A percentile compares a stretch with the other conserved stretches of the same genome.
Evolutionary conservation across 352 stramenopile genomes (phyloP).

Genomic region (Globisporangium rhizosaccharum): DNA sequence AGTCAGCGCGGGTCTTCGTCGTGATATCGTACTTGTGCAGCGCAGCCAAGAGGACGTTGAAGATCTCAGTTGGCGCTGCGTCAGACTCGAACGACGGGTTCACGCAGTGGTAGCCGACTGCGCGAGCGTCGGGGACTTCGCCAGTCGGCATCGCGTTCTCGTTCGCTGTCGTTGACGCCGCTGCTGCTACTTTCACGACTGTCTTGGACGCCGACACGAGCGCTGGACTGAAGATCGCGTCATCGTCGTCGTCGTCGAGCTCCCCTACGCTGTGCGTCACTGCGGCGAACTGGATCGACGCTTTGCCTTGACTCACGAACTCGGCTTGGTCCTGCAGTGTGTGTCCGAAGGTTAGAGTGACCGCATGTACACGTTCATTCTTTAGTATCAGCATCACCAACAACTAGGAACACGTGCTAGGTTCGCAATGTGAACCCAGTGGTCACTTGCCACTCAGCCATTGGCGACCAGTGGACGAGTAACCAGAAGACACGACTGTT

Average conservation of each 20-base stretch:
- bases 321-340: conserved; percentile 24
- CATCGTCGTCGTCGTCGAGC: conserved; percentile 33
- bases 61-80: conserved; percentile 37
- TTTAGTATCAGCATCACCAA: neutral
- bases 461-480: neutral
- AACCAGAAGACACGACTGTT: neutral
- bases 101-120: conserved; percentile 49
- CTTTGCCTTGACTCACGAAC: conserved; percentile 20
- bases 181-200: neutral
- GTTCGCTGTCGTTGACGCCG: neutral
- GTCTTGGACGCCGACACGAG: neutral
- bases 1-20: conserved; percentile 41
- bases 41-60: conserved; percentile 40
- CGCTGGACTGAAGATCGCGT: neutral
- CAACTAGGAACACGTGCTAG: no score
- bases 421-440: no score
- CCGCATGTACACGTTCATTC: neutral
- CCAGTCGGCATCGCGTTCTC: conserved; percentile 26
- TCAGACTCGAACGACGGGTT: conserved; percentile 75
- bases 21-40: conserved; percentile 44
- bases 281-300: conserved; percentile 16
- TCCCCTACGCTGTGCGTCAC: conserved; percentile 2
- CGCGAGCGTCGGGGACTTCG: conserved; percentile 44
- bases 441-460: no score
- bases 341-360: neutral